Evolutionary conservation across 495 filamentous ascomycete species (phyloP).

Genomic region (Daldinia loculata): DNA sequence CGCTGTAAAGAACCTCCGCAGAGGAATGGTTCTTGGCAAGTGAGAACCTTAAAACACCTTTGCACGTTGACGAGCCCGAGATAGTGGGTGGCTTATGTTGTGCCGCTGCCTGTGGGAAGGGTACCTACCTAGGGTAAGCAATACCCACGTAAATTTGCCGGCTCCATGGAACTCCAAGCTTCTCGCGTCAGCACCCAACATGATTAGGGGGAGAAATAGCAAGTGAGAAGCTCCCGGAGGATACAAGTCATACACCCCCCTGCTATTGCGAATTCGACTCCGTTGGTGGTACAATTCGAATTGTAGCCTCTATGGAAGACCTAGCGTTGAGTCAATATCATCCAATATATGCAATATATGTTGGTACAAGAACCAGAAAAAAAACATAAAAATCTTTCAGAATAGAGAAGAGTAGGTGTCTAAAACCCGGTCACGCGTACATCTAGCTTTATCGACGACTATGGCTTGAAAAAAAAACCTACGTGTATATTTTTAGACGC

Average conservation of each 20-base stretch:
- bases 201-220: constrained; percentile 9
- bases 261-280: constrained; percentile 11
- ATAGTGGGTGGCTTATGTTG: constrained; percentile 42
- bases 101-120: constrained; percentile 34
- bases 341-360: background rate
- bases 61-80: constrained; percentile 40
- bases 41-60: constrained; percentile 41
- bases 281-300: background rate
- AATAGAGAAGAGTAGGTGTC: background rate
- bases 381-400: background rate
- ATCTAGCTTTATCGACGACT: background rate
- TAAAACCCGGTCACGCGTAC: background rate
- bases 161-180: constrained; percentile 33
- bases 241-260: background rate
- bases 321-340: background rate
- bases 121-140: constrained; percentile 31
- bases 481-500: constrained; percentile 19
- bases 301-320: background rate
- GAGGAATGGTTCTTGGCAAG: constrained; percentile 37
- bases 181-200: constrained; percentile 45
- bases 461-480: background rate
- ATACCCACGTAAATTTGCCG: constrained; percentile 37
- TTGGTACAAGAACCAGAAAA: background rate
- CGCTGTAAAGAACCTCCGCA: constrained; percentile 37
- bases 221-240: constrained; percentile 9